A percentile compares a stretch with the other conserved stretches of the same genome.
Conservation (phyloP, 768 basidiomycete genomes). For the Ramaria sp. region DNA sequence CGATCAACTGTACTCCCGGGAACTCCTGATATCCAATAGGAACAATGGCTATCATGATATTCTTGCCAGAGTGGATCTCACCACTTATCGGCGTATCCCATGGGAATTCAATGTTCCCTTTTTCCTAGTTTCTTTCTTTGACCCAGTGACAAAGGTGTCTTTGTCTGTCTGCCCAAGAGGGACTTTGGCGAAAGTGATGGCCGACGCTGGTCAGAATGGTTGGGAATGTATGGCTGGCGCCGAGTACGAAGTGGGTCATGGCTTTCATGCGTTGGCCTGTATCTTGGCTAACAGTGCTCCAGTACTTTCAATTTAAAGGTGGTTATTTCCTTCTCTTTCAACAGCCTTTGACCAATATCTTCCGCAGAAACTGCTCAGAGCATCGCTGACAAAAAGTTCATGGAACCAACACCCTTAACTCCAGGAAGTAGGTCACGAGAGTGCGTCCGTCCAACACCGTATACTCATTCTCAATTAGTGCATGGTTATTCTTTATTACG, state of each 20-base stretch:
- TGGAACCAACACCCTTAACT: conserved; percentile 66
- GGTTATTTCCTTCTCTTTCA: not conserved
- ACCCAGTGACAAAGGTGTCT: conserved; percentile 73
- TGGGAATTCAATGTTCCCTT: conserved; percentile 91
- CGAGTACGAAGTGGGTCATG: conserved; percentile 74
- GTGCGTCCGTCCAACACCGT: not conserved
- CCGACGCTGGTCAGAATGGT: conserved; percentile 35
- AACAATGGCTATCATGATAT: conserved; percentile 90
- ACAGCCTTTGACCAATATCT: not conserved
- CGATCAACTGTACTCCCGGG: conserved; percentile 72
- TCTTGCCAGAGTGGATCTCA: conserved; percentile 75
- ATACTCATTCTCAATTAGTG: conserved; percentile 39
- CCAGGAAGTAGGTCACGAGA: conserved; percentile 69
- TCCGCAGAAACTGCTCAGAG: conserved; percentile 68
- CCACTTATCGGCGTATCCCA: conserved; percentile 79
- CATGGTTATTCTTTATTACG: conserved; percentile 93
- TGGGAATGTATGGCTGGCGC: conserved; percentile 73
- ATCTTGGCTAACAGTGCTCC: conserved; percentile 4
- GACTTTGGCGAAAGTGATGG: conserved; percentile 50
- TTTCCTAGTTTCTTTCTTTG: conserved; percentile 84
- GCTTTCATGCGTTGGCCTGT: not conserved
- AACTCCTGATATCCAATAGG: conserved; percentile 84
- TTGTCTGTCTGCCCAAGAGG: conserved; percentile 81
- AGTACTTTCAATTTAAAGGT: conserved; percentile 91
- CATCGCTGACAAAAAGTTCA: conserved; percentile 68